Base-by-base conservation (phyloP, 208 protist species). In the Novymonas esmeraldas region DNA sequence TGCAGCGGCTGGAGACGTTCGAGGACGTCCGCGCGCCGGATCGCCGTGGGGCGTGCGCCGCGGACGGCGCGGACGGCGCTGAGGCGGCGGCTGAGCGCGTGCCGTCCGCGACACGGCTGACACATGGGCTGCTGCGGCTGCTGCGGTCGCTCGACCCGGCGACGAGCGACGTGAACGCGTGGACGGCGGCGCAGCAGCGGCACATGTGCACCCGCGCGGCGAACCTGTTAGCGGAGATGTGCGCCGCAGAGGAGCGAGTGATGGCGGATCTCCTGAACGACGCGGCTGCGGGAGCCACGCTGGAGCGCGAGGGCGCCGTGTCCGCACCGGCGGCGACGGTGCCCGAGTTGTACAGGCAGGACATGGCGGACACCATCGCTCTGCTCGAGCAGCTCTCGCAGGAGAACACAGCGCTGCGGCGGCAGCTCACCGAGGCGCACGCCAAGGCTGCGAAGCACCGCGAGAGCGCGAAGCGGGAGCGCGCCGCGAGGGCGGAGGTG, bases 261-360 rank as follows among this genome's bases (percentile, higher is more conserved):
- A 41, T 76, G 45, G 75, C 68, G 0, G 59, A 56, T 31, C 13
- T 80, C 16, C 44, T 80, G n/a, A 70, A 73, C 45, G 57, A 73
- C 11, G 68, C 68, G 3, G 62, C 68, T 20, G 74, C 60, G 0
- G 66, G 54, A 1, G 67, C 66, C 61, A 65, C 73, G 4, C 29
- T 76, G 63, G 70, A 76, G 41, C 62, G 42, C 0, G 62, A 70
- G 5, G 58, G 38, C 6, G 24, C 34, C 11, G 18, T 9, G 26
- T 9, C 31, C 16, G 29, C 38, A 26, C n/a, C 44, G 14, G 29
- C 28, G 29, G 34, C 18, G 6, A 26, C 29, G 16, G 42, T 38
- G 34, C 54, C 41, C 31, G 48, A 58, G 31, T 48, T 34, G 39
- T 76, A 70, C 50, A 61, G 62, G 55, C 10, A 46, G 5, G 70